Evolutionary conservation across 805 yeast species (phyloP).

Genomic region (Saccharomyces mikatae): DNA sequence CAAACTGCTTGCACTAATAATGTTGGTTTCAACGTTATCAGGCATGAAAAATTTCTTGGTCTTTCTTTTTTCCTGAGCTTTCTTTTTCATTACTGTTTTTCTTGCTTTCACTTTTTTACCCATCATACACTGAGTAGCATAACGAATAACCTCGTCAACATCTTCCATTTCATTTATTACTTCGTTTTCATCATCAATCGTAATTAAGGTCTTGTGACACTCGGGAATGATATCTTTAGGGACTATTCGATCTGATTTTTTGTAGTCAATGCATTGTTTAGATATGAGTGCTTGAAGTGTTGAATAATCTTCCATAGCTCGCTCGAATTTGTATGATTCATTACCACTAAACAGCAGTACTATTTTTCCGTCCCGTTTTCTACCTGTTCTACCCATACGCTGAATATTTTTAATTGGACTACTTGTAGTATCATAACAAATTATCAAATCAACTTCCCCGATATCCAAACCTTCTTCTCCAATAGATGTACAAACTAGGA

Average conservation of each 20-base stretch:
- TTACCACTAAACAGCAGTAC: slow-evolving; percentile 64
- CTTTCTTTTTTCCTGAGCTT: slow-evolving; percentile 15
- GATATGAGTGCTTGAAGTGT: slow-evolving; percentile 65
- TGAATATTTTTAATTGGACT: slow-evolving; percentile 92
- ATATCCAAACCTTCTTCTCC: slow-evolving; percentile 98
- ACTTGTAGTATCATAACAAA: slow-evolving; percentile 87
- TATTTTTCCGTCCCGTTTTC: slow-evolving; percentile 84
- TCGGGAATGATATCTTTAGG: slow-evolving; percentile 51
- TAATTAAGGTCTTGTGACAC: slow-evolving; percentile 49
- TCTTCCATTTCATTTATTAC: slow-evolving; percentile 47
- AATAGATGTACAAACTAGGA: slow-evolving; percentile 89
- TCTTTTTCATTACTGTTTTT: slow-evolving; percentile 10
- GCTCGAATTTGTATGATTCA: slow-evolving; percentile 72
- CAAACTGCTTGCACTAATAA: slow-evolving; percentile 43
- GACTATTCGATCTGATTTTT: slow-evolving; percentile 55
- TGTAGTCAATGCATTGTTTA: slow-evolving; percentile 37
- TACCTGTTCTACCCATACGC: slow-evolving; percentile 97
- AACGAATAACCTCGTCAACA: slow-evolving; percentile 57
- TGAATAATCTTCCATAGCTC: slow-evolving; percentile 77
- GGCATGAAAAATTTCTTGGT: slow-evolving; percentile 62
- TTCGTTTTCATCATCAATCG: slow-evolving; percentile 63
- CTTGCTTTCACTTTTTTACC: slow-evolving; percentile 28
- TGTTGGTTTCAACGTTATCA: slow-evolving; percentile 59
- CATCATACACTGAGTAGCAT: slow-evolving; percentile 59
- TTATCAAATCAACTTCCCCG: slow-evolving; percentile 91